Base-by-base conservation (phyloP, 495 filamentous ascomycete species). In the Glarea lozoyensis region DNA sequence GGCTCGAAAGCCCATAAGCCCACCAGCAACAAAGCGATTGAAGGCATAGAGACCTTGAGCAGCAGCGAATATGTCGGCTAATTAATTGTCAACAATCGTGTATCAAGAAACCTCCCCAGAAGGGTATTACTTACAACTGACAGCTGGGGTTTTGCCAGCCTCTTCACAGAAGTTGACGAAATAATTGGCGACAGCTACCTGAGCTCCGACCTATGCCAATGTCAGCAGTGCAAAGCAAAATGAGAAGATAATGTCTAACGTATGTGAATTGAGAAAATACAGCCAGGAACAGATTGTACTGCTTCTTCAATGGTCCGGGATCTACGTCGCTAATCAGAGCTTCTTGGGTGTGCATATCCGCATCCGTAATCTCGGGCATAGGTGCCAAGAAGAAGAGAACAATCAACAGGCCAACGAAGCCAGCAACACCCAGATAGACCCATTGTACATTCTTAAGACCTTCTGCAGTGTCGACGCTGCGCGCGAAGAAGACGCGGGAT, bases 321-420 rank as follows among this genome's bases (percentile, higher is more conserved):
- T 50, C 49, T 32, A 44, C 52, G 1, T 52, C 23, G n/a, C 24
- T 45, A 16, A 59, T 59, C 6, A 60, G 62, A 37, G 64, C 61
- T 44, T 64, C 67, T 52, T 67, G 72, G 25, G 69, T 66, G 17
- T 68, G 73, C 79, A 84, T 84, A 58, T 85, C 81, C 16, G 79
- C 79, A 53, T 88, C 82, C 3, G 82, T 85, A 53, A 86, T 73
- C 57, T 88, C 81, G 29, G 82, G 81, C 32, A 88, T 82, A 0
- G 67, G 66, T 5, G 74, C 67, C 23, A 86, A 53, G 58, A 68
- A 81, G 65, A 86, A 86, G 35, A 82, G 62, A 32, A 73, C 53
- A n/a, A 76, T 74, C 2, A 88, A 68, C 16, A 74, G 21, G 52
- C 68, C 72, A 40, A 84, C 81, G 54, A 86, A 86, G 60, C 62